Percentiles rank a stretch among this genome's conserved stretches.
These are phyloP conservation scores for Zymoseptoria brevis DNA, from an alignment of 2,329 filamentous ascomycete genomes.

Conservation along the genomic window DNA sequence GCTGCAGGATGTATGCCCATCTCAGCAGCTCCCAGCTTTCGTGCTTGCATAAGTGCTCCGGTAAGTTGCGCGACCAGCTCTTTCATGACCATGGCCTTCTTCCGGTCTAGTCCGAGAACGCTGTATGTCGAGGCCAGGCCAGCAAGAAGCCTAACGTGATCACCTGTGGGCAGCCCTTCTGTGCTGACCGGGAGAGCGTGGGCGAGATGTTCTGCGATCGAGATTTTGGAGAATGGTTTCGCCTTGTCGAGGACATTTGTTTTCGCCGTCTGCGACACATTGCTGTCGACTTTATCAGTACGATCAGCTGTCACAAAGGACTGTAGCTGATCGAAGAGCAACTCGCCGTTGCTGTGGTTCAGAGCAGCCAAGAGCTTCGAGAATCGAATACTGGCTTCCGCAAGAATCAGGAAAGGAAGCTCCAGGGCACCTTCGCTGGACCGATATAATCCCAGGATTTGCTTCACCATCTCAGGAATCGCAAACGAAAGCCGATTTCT, in stretches of 20 bases:
- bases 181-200: slow-evolving; percentile 19
- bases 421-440: slow-evolving; percentile 53
- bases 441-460: slow-evolving; percentile 67
- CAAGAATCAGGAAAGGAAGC: slow-evolving; percentile 61
- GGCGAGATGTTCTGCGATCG: slow-evolving; percentile 17
- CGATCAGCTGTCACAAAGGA: slow-evolving; percentile 1
- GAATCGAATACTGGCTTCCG: slow-evolving; percentile 66
- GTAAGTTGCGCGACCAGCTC: slow-evolving; percentile 79
- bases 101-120: slow-evolving; percentile 69
- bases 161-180: slow-evolving; percentile 30
- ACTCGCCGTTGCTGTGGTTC: slow-evolving; percentile 55
- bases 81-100: slow-evolving; percentile 82
- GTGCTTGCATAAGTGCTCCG: slow-evolving; percentile 76
- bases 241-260: slow-evolving; percentile 1
- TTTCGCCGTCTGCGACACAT: not conserved
- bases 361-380: slow-evolving; percentile 61
- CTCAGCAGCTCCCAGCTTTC: slow-evolving; percentile 89
- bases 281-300: not conserved
- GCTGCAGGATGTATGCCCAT: slow-evolving; percentile 92
- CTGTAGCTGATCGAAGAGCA: slow-evolving; percentile 33
- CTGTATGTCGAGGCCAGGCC: slow-evolving; percentile 84
- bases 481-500: slow-evolving; percentile 46
- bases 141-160: slow-evolving; percentile 62
- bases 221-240: slow-evolving; percentile 7
- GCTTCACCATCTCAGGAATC: slow-evolving; percentile 66